phyloP scores from a whole-genome alignment of 2,329 filamentous ascomycete genomes.

The Trichoderma breve region DNA sequence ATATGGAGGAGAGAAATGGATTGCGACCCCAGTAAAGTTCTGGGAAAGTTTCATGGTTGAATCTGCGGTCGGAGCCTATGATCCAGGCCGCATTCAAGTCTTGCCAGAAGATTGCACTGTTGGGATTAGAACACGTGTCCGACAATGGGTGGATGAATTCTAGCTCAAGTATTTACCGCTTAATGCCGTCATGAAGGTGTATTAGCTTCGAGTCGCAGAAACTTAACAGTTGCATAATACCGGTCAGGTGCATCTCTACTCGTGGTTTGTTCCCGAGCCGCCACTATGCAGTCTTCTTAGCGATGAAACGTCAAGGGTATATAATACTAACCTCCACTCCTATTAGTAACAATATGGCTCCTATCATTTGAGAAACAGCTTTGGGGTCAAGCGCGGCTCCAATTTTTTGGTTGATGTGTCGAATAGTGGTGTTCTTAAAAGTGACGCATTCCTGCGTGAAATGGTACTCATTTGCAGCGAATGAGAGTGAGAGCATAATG shows the following conservation, averaged over 20 bases:
- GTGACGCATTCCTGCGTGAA: background rate
- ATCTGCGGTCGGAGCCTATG: slow-evolving; percentile 2
- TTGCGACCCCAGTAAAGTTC: slow-evolving; percentile 1
- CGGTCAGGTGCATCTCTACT: slow-evolving; percentile 6
- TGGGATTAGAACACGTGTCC: background rate
- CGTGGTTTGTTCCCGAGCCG: slow-evolving; percentile 6
- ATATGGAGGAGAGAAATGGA: background rate
- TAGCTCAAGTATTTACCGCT: background rate
- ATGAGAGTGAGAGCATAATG: slow-evolving; percentile 3
- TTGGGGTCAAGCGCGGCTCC: background rate
- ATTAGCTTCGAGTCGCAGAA: slow-evolving; percentile 1
- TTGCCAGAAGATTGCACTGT: slow-evolving; percentile 10
- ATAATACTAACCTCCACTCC: slow-evolving; percentile 2
- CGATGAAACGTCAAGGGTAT: background rate
- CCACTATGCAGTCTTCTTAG: background rate
- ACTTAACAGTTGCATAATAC: background rate
- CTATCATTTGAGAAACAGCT: slow-evolving; percentile 1
- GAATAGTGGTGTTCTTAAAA: slow-evolving; percentile 2
- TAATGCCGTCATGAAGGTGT: slow-evolving; percentile 3
- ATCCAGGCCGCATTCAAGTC: slow-evolving; percentile 3
- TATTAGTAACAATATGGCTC: background rate
- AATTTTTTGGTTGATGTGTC: background rate
- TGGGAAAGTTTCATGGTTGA: background rate
- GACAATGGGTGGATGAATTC: background rate
- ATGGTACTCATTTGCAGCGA: slow-evolving; percentile 1